phyloP scores from a whole-genome alignment of 2,329 filamentous ascomycete species.

The Botryotinia globosa region DNA sequence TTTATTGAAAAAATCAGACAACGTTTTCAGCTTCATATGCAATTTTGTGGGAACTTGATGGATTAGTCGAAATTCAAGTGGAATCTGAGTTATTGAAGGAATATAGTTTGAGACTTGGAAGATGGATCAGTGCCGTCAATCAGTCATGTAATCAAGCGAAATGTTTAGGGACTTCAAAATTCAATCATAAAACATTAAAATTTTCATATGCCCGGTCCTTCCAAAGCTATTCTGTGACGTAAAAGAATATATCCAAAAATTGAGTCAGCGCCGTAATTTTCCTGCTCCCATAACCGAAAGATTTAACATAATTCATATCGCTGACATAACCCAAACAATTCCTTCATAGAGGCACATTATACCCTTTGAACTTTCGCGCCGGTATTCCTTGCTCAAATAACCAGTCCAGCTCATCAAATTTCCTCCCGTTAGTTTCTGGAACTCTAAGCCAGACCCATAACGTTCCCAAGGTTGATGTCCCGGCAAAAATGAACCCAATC shows the following conservation, averaged over 20 bases:
- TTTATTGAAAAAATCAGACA: background rate
- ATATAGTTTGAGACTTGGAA: background rate
- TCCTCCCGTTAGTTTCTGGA: slow-evolving; percentile 14
- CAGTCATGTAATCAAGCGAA: background rate
- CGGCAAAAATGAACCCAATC: slow-evolving; percentile 19
- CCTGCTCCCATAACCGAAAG: background rate
- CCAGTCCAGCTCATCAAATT: slow-evolving; percentile 18
- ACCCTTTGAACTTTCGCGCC: slow-evolving; percentile 16
- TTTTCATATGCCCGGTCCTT: background rate
- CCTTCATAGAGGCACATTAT: slow-evolving; percentile 7
- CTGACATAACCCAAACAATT: background rate
- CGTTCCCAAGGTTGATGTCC: background rate
- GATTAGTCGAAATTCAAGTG: background rate
- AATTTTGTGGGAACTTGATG: background rate
- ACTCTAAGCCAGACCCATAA: slow-evolving; percentile 18
- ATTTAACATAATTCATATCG: slow-evolving; percentile 7
- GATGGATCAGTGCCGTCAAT: background rate
- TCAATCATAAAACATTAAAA: background rate
- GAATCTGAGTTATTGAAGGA: too few relatives aligned
- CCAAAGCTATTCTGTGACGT: background rate
- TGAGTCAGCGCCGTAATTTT: background rate
- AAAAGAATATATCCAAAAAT: too few relatives aligned
- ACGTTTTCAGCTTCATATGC: background rate
- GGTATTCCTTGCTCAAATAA: slow-evolving; percentile 15
- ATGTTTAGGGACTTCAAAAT: background rate